Percentiles rank a stretch among this genome's conserved stretches.
phyloP scores from a whole-genome alignment of 208 protist genomes.

The Trypanosoma caninum region DNA sequence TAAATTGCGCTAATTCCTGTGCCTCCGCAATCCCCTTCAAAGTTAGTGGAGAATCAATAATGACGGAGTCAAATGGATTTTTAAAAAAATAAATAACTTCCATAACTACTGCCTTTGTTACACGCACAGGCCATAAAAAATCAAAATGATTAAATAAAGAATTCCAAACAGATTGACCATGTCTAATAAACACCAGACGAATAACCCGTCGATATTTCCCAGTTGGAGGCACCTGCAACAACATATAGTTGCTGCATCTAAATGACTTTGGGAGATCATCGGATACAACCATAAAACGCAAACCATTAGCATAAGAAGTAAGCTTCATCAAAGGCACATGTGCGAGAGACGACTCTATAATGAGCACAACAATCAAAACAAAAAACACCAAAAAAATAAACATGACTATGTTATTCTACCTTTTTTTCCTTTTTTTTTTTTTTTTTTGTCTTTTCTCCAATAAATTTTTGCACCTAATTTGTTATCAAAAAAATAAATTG shows the following conservation, averaged over 20 bases:
- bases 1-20: constrained; percentile 61
- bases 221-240: constrained; percentile 28
- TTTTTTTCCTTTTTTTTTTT: neutral
- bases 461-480: neutral
- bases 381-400: constrained; percentile 68
- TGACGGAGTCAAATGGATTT: constrained; percentile 72
- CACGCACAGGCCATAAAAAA: constrained; percentile 49
- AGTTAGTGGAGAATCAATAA: constrained; percentile 91
- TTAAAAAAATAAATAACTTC: constrained; percentile 68
- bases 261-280: constrained; percentile 74
- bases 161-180: constrained; percentile 94
- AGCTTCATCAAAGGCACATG: constrained; percentile 47
- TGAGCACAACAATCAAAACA: constrained; percentile 45
- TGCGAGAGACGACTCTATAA: constrained; percentile 39
- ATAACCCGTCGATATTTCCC: constrained; percentile 51
- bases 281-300: constrained; percentile 53
- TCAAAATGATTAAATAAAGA: constrained; percentile 83
- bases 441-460: neutral
- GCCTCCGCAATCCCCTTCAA: constrained; percentile 66
- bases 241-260: constrained; percentile 66
- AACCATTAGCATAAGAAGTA: constrained; percentile 46
- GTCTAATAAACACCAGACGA: constrained; percentile 89
- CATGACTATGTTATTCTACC: constrained; percentile 30
- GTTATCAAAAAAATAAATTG: too few species aligned
- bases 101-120: constrained; percentile 40